Evolutionary conservation across 2,329 filamentous ascomycete genomes (phyloP).

Genomic region (Dryadomyces sulphureus): DNA sequence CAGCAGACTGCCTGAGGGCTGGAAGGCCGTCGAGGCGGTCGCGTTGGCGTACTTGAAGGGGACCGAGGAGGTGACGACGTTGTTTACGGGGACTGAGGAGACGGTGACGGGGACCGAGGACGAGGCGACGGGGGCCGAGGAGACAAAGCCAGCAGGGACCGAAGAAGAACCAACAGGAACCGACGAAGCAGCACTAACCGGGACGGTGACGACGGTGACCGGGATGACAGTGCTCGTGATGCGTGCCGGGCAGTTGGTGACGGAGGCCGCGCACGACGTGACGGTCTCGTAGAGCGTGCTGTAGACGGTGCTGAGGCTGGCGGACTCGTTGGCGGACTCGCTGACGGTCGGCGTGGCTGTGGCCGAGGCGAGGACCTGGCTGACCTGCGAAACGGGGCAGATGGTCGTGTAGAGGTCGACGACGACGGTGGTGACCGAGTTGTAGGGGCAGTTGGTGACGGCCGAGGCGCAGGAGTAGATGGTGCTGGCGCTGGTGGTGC

Average conservation of each 20-base stretch:
- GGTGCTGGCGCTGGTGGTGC: slow-evolving; percentile 20
- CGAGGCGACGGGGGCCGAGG: not conserved
- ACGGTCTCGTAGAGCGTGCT: slow-evolving; percentile 24
- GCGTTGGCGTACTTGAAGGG: no score
- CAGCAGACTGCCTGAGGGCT: no score
- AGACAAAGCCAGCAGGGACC: not conserved
- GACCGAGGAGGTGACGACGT: no score
- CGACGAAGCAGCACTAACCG: slow-evolving; percentile 5
- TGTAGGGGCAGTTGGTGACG: slow-evolving; percentile 12
- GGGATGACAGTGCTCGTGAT: slow-evolving; percentile 7
- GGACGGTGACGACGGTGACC: slow-evolving; percentile 3
- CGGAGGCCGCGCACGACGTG: slow-evolving; percentile 10
- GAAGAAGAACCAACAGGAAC: not conserved
- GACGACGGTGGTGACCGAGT: slow-evolving; percentile 9
- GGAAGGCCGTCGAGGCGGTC: no score
- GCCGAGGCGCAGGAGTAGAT: slow-evolving; percentile 11
- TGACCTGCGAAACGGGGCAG: slow-evolving; percentile 7
- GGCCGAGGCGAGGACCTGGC: not conserved
- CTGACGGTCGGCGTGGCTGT: slow-evolving; percentile 7
- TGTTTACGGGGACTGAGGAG: no score
- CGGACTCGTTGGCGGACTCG: slow-evolving; percentile 10
- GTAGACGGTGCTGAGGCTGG: slow-evolving; percentile 20
- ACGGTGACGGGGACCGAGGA: no score
- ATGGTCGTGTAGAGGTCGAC: slow-evolving; percentile 12
- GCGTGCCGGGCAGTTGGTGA: slow-evolving; percentile 12